Evolutionary conservation across 2,329 filamentous ascomycete species (phyloP).

Genomic region (Beauveria bassiana): DNA sequence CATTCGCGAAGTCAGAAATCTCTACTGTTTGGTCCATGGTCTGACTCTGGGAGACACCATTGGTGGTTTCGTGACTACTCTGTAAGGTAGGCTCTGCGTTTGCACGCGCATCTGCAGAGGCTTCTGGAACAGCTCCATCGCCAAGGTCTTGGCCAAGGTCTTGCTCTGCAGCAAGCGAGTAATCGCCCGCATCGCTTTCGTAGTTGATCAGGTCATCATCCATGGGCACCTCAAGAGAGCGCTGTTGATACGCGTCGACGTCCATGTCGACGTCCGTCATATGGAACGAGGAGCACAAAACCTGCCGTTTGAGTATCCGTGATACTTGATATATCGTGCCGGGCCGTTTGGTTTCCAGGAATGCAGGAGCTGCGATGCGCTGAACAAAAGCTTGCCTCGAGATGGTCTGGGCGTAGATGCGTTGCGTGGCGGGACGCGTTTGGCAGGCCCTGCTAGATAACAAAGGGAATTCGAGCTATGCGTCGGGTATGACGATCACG

Average conservation of each 20-base stretch:
- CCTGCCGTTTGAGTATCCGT: too few relatives aligned
- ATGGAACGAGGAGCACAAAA: too few relatives aligned
- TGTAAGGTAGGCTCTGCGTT: not conserved
- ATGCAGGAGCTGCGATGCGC: too few relatives aligned
- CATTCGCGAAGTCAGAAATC: not conserved
- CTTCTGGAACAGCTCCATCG: slow-evolving; percentile 14
- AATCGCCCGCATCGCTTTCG: slow-evolving; percentile 23
- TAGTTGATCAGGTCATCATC: slow-evolving; percentile 32
- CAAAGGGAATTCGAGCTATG: not conserved
- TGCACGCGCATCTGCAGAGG: slow-evolving; percentile 6
- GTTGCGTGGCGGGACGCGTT: not conserved
- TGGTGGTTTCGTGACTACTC: not conserved
- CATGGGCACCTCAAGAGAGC: slow-evolving; percentile 16
- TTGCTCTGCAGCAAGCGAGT: slow-evolving; percentile 9
- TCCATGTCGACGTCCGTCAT: slow-evolving; percentile 27
- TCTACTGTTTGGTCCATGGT: not conserved
- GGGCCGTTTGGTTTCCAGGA: not conserved
- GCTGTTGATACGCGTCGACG: slow-evolving; percentile 21
- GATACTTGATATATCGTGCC: not conserved
- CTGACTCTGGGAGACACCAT: not conserved
- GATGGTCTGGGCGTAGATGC: not conserved
- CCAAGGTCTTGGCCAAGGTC: slow-evolving; percentile 13
- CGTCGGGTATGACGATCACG: not conserved
- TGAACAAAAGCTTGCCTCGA: not conserved
- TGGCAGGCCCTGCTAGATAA: not conserved